These are phyloP conservation scores for Clarireedia paspali DNA, from an alignment of 2,329 filamentous ascomycete genomes.

Conservation along the genomic window DNA sequence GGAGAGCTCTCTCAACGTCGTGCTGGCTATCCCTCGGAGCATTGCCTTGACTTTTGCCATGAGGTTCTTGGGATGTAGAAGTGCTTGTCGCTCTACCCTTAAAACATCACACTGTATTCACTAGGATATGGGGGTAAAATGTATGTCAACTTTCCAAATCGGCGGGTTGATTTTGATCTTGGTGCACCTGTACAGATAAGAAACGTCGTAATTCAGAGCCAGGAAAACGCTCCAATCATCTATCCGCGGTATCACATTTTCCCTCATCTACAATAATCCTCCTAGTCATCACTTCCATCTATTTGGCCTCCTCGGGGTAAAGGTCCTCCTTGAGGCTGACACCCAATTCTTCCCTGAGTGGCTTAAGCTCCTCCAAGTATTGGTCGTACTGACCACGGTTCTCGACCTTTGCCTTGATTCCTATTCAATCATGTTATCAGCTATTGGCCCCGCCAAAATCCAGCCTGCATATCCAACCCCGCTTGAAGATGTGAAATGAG, in stretches of 20 bases:
- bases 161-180: slow-evolving; percentile 27
- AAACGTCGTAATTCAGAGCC: slow-evolving; percentile 22
- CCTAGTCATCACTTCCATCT: slow-evolving; percentile 16
- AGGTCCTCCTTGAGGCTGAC: slow-evolving; percentile 86
- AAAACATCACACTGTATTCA: neutral
- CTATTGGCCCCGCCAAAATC: slow-evolving; percentile 86
- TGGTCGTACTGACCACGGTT: slow-evolving; percentile 96
- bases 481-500: slow-evolving; percentile 9
- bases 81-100: too few relatives aligned
- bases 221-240: slow-evolving; percentile 13
- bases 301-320: slow-evolving; percentile 59
- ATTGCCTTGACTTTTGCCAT: too few relatives aligned
- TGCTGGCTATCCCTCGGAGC: too few relatives aligned
- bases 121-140: neutral
- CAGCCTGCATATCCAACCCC: slow-evolving; percentile 81
- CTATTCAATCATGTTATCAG: slow-evolving; percentile 39
- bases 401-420: slow-evolving; percentile 99
- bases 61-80: too few relatives aligned
- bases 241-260: slow-evolving; percentile 13
- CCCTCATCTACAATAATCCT: slow-evolving; percentile 20
- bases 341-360: slow-evolving; percentile 87
- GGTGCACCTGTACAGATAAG: slow-evolving; percentile 29
- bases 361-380: slow-evolving; percentile 89
- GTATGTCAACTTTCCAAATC: neutral
- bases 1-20: too few relatives aligned